A percentile compares a stretch with the other conserved stretches of the same genome.
Evolutionary conservation across 495 filamentous ascomycete species (phyloP).

Genomic region (Penicillium lividum): DNA sequence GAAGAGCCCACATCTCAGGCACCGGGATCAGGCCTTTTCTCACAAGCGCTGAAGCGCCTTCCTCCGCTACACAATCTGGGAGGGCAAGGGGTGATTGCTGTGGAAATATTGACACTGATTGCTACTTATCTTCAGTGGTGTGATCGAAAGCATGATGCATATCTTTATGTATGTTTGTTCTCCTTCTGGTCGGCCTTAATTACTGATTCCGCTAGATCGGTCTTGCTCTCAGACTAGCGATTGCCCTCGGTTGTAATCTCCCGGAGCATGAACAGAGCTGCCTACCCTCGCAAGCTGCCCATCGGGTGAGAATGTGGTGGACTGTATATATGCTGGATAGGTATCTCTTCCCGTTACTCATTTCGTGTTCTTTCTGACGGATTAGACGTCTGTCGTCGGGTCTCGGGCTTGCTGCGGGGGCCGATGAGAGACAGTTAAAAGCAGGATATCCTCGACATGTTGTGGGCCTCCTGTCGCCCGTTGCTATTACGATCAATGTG

Average conservation of each 20-base stretch:
- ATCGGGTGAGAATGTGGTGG: slow-evolving; percentile 26
- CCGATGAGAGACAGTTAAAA: slow-evolving; percentile 24
- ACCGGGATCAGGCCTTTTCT: slow-evolving; percentile 22
- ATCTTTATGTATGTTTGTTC: slow-evolving; percentile 19
- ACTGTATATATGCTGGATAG: slow-evolving; percentile 30
- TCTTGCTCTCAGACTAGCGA: slow-evolving; percentile 23
- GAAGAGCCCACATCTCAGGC: slow-evolving; percentile 20
- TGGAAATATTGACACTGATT: slow-evolving; percentile 25
- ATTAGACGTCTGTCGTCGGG: slow-evolving; percentile 24
- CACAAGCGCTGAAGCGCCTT: slow-evolving; percentile 24
- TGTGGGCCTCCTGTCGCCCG: slow-evolving; percentile 23
- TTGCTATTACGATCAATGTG: slow-evolving; percentile 25
- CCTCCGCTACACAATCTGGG: slow-evolving; percentile 23
- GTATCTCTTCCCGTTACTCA: neutral
- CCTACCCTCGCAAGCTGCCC: slow-evolving; percentile 22
- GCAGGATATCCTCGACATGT: slow-evolving; percentile 18
- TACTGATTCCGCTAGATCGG: slow-evolving; percentile 16
- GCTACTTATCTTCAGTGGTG: slow-evolving; percentile 30
- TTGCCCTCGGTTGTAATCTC: slow-evolving; percentile 24
- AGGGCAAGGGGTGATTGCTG: slow-evolving; percentile 20
- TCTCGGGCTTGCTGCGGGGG: slow-evolving; percentile 26
- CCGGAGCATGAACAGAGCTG: slow-evolving; percentile 19
- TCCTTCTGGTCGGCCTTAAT: neutral
- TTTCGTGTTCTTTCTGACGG: neutral
- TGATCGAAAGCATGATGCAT: slow-evolving; percentile 28